Conservation (phyloP, 306 rosid species). For the Arachis stenosperma region DNA sequence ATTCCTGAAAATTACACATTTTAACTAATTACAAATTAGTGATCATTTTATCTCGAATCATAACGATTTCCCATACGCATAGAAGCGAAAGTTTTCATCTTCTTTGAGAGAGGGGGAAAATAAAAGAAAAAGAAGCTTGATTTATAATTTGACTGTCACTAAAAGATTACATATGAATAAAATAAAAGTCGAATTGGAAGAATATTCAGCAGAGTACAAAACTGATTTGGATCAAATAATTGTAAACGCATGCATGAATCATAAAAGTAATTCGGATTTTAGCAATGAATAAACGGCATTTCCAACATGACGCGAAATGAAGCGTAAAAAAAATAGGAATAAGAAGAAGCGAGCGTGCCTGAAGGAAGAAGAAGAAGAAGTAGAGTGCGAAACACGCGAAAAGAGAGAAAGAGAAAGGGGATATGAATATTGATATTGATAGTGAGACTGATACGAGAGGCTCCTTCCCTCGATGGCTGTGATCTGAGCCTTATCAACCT, state of each 20-base stretch:
- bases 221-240: constrained; percentile 22
- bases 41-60: constrained; percentile 29
- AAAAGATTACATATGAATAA: not conserved
- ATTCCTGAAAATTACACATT: constrained; percentile 40
- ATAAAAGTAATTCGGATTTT: not conserved
- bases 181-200: not conserved
- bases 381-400: too few relatives aligned
- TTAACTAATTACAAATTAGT: not conserved
- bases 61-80: not conserved
- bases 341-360: not conserved
- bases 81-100: not conserved
- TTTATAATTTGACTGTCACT: not conserved
- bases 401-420: not conserved
- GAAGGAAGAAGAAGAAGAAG: not conserved
- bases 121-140: not conserved
- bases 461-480: too few relatives aligned
- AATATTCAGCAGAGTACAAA: constrained; percentile 23
- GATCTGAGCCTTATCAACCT: too few relatives aligned
- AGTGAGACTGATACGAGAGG: too few relatives aligned
- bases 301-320: constrained; percentile 30
- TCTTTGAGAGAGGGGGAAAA: not conserved
- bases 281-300: not conserved
- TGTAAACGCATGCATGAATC: constrained; percentile 15
- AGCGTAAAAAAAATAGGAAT: not conserved
- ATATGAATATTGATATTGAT: too few relatives aligned